A percentile compares a stretch with the other conserved stretches of the same genome.
Conservation (phyloP, 2,329 filamentous ascomycete genomes). For the Plenodomus biglobosus region DNA sequence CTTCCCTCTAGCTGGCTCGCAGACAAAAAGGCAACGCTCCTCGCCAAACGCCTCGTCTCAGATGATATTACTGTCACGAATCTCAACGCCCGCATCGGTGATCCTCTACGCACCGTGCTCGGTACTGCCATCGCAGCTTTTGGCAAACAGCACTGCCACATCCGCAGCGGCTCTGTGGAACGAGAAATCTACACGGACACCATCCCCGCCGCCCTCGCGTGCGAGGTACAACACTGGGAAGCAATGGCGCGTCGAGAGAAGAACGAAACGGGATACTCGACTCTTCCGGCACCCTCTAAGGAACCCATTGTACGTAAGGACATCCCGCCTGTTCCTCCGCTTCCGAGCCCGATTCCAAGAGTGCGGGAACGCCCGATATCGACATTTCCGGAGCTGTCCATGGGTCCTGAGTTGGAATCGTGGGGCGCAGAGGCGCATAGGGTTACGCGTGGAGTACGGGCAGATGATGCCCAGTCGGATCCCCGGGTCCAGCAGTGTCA, state of each 20-base stretch:
- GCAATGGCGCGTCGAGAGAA: not conserved
- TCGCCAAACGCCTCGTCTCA: conserved; percentile 4
- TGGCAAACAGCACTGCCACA: conserved; percentile 1
- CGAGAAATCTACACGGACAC: conserved; percentile 2
- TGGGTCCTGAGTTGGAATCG: not conserved
- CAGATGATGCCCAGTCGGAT: not conserved
- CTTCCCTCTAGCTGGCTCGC: not conserved
- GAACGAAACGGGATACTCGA: not conserved
- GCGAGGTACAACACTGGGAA: not conserved
- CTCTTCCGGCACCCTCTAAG: not conserved
- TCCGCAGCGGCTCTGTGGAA: conserved; percentile 1
- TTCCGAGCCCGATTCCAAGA: not conserved
- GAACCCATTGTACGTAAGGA: not conserved
- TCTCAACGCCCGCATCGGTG: not conserved
- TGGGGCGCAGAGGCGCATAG: not conserved
- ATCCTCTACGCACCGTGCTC: conserved; percentile 1
- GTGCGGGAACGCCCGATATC: not conserved
- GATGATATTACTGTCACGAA: conserved; percentile 4
- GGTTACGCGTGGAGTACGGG: not conserved
- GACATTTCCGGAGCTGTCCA: not conserved
- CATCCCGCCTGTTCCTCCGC: not conserved
- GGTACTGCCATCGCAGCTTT: conserved; percentile 1
- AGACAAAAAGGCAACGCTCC: conserved; percentile 2
- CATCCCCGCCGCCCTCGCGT: not conserved
- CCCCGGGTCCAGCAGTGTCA: not conserved